phyloP scores from a whole-genome alignment of 805 yeast species.

The Grigorovia yakushimaensis region DNA sequence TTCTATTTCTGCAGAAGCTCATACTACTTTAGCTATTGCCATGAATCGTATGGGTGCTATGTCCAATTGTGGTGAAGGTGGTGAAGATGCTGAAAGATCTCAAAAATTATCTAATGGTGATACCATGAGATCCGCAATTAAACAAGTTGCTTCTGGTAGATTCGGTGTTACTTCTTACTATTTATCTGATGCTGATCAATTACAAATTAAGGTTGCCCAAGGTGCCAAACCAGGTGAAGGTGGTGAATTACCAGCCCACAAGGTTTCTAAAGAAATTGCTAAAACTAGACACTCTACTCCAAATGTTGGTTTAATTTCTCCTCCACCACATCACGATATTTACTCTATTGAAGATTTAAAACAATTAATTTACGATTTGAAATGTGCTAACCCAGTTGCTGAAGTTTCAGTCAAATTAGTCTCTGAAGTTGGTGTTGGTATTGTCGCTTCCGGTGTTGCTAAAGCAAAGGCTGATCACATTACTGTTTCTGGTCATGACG shows the following conservation, averaged over 20 bases:
- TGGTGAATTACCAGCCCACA: conserved; percentile 95
- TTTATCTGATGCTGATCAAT: conserved; percentile 91
- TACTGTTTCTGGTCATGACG: conserved; percentile 94
- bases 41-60: conserved; percentile 98
- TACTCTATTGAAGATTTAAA: conserved; percentile 96
- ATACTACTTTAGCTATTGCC: conserved; percentile 94
- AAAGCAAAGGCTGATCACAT: conserved; percentile 97
- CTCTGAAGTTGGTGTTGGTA: conserved; percentile 98
- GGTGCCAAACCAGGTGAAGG: conserved; percentile 99
- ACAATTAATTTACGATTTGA: conserved; percentile 91
- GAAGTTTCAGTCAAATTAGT: conserved; percentile 94
- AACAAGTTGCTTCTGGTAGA: conserved; percentile 96
- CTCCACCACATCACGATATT: conserved; percentile 98
- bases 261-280: conserved; percentile 80
- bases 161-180: conserved; percentile 96
- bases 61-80: conserved; percentile 99
- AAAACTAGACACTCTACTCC: conserved; percentile 94
- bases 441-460: conserved; percentile 98
- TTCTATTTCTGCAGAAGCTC: conserved; percentile 97
- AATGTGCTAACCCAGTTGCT: conserved; percentile 95
- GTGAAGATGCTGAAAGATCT: conserved; percentile 93
- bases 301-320: conserved; percentile 93
- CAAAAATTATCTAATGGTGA: conserved; percentile 76
- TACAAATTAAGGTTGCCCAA: conserved; percentile 97
- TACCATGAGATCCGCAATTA: conserved; percentile 97